Base-by-base conservation (phyloP, 2,329 filamentous ascomycete species). In the Chalara sp. region DNA sequence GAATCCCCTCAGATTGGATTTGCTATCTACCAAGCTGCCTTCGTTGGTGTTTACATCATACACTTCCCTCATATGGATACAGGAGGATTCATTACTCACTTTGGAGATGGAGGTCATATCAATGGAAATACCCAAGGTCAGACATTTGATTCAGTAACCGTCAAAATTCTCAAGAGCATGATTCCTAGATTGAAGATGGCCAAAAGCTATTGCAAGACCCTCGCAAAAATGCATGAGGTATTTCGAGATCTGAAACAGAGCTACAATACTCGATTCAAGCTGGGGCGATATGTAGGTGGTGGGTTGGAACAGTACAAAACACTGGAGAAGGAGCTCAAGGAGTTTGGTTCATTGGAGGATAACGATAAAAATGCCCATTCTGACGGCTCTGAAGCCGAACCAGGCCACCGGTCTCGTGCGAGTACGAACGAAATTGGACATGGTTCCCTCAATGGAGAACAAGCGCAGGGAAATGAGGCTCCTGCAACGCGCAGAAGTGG, bases 41-140 rank as follows among this genome's bases (percentile, higher is more conserved):
- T 86, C 58, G 74, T 80, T 12, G 81, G 81, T 33, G 72, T 86
- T 2, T 89, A 88, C 62, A 80, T 79, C 8, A 72, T 75, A 43
- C 79, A 83, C 60, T 89, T 88, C 51, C 81, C 82, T 0, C 76
- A 79, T 51, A 87, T 89, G 81, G 85, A 89, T 58, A 71, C 70
- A 1, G 68, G 76, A 8, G 67, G 71, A 3, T 76, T 78, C 60
- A 76, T 87, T 68, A 62, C 70, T 5, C 60, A 58, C 42, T 56
- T 68, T 2, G 68, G 28, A 31, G 30, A 40, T 41, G 41, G 28
- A 33, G 44, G 32, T 21, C 33, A 46, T 44, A 35, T 30, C 30
- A 47, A 46, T 29, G 40, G 11, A 39, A 44, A 50, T 32, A 29
- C 39, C 43, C 37, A 43, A 28, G 30, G 31, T 13, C 47, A 49